Base-by-base conservation (phyloP, 805 yeast species). In the Wickerhamiella kazuoi region DNA sequence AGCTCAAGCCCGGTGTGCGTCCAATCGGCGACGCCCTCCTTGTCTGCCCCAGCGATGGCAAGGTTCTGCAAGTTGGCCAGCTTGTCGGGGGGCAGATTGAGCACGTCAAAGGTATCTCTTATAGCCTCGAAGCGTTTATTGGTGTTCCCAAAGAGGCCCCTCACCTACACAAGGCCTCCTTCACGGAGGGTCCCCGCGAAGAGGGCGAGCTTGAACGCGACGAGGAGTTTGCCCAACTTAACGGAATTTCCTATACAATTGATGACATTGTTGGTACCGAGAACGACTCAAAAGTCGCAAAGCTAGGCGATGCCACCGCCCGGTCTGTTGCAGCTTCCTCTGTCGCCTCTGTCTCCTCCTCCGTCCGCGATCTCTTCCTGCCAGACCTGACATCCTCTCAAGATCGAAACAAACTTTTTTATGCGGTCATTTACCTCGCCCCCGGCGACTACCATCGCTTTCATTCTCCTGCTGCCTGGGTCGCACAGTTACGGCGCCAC, bases 371-470 rank as follows among this genome's bases (percentile, higher is more conserved):
- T 31, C 35, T 38, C 14, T 41, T 47, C 30, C 39, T 44, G 16
- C 52, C 56, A 16, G 52, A 51, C 21, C 42, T 47, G 36, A 42
- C 48, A 14, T 45, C 49, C 13, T 44, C 64, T 18, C 50, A 56
- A 18, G 11, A 21, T 13, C 68, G 70, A 32, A 79, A 74, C 39
- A 71, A 74, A 48, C 63, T 90, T 41, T 87, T 68, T 52, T 90
- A 78, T 57, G 78, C 94, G 1, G 99, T 90, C 16, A 82, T 90
- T 16, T 90, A 90, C 55, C 66, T 90, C 39, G 95, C 97, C 0
- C 99, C 99, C 0, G 99, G 99, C 30, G 98, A 90, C 56, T 90
- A 90, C 59, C 99, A 90, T 60, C 77, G 93, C 45, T 90, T 78
- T 62, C 99, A 90, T 57, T 82, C 97, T 9, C 98, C 99, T 2